Base-by-base conservation (phyloP, 371 early-diverging fungal species). In the Dichotomocladium elegans region DNA sequence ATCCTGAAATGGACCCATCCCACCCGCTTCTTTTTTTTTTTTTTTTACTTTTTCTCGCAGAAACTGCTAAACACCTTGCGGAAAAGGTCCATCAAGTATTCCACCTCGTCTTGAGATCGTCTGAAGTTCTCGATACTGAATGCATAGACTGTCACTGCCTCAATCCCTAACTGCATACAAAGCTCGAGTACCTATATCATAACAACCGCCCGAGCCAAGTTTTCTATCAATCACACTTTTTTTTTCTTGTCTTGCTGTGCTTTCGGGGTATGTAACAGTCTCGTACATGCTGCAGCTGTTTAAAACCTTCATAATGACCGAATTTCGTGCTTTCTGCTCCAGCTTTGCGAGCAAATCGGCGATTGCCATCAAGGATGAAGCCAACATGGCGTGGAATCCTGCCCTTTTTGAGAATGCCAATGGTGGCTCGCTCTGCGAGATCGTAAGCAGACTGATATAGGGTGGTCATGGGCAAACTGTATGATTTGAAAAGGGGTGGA, bases 321-420 rank as follows among this genome's bases (percentile, higher is more conserved):
- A 66, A 70, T 33, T 63, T 54, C 10, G 72, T 71, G 2, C 63
- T 63, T 10, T 44, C 37, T 11, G 79, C 75, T 19, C 87, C 78
- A 6, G 62, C 58, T 40, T 80, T 81, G 55, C 79, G 80, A 24
- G 91, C 96, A 68, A 81, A 99, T 30, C 99, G 85, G 53, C 99
- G 78, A 79, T 99, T 99, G 8, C 99, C 99, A 68, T 99, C 99
- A 85, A 98, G 91, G 48, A 99, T 93, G 65, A 99, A 95, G 1
- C 91, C 99, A 9, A 98, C 79, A 68, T 99, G 99, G n/a, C 80
- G 68, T 2, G 99, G 99, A 19, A 98, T 80, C 3, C 88, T 86
- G 3, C 97, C 97, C 53, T 77, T 81, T 19, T 74, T 71, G 4
- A 87, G 52, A n/a, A n/a, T n/a, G n/a, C n/a, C n/a, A n/a, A n/a